Evolutionary conservation across 2,329 filamentous ascomycete genomes (phyloP), one percentile per base, ranked within the genome.

Genomic region (Leptographium flavum): DNA sequence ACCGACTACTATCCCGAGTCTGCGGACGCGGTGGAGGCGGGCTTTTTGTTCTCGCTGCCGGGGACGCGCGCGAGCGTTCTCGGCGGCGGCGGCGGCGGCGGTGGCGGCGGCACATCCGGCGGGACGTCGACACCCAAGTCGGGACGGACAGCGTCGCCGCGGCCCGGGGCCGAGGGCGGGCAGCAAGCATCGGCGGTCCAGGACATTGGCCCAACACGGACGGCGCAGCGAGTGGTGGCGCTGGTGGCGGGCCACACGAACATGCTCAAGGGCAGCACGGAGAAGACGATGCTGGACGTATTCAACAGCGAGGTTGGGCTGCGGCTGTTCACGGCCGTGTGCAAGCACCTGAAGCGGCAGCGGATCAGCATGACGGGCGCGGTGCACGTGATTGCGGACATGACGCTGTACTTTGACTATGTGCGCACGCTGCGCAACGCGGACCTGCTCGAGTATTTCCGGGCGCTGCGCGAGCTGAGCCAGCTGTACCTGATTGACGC

Each of bases 291-390:
- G 73, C 79, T 98, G 23, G 92, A 98, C 58, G 92, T 98, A 14
- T 98, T 98, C 71, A 95, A 94, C 61, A 87, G 92, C 63, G 92
- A 98, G 66, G 90, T 98, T 23, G 92, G 92, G 1, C 74, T 95
- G 51, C 83, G 92, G 23, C 74, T 98, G 43, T 98, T 96, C 65
- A 80, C 83, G 19, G 83, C 86, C 17, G 71, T 98, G 42, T 95
- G 90, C 72, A 98, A 98, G 65, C 92, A 98, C 64, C 74, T 98
- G 53, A 98, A 98, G 68, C 83, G 90, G 10, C 92, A 96, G 68
- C 81, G 92, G 46, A 77, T 98, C 63, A 90, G 82, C 59, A 85
- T 87, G 23, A 81, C 87, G 49, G 92, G 92, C 46, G 86, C 92
- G 19, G 77, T 96, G 58, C 88, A 83, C 61, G 75, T 98, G 51